phyloP scores from a whole-genome alignment of 495 filamentous ascomycete genomes.

The Aspergillus affinis region DNA sequence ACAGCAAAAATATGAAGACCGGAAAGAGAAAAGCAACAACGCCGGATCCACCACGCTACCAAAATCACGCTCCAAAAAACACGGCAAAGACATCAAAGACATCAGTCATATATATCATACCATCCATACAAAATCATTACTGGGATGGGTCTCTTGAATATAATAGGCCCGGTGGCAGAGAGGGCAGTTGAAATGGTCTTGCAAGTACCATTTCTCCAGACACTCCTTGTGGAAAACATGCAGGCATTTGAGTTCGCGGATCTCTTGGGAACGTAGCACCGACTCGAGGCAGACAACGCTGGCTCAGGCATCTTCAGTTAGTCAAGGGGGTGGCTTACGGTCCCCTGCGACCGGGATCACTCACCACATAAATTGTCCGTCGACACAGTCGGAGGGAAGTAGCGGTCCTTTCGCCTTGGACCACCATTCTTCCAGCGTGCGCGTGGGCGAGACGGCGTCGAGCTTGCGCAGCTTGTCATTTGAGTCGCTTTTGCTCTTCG shows the following conservation, averaged over 20 bases:
- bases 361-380: constrained; percentile 47
- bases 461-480: constrained; percentile 39
- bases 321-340: not conserved
- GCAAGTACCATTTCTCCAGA: constrained; percentile 47
- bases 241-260: constrained; percentile 44
- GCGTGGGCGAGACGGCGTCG: constrained; percentile 40
- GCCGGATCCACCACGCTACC: constrained; percentile 1
- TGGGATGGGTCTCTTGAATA: constrained; percentile 33
- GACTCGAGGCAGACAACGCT: constrained; percentile 47
- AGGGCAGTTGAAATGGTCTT: constrained; percentile 46
- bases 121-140: constrained; percentile 44
- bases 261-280: constrained; percentile 39
- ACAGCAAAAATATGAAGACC: not conserved
- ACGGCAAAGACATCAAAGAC: constrained; percentile 2
- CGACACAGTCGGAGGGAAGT: constrained; percentile 35
- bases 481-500: constrained; percentile 28
- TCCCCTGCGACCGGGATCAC: constrained; percentile 9
- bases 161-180: constrained; percentile 44
- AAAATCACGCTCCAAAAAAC: constrained; percentile 2
- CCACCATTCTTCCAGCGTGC: constrained; percentile 47
- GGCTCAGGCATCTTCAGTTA: not conserved
- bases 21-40: not conserved
- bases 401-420: constrained; percentile 35
- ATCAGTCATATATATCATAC: constrained; percentile 30
- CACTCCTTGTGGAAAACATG: constrained; percentile 50